phyloP scores from a whole-genome alignment of 805 yeast species.

The Candida adriatica region DNA sequence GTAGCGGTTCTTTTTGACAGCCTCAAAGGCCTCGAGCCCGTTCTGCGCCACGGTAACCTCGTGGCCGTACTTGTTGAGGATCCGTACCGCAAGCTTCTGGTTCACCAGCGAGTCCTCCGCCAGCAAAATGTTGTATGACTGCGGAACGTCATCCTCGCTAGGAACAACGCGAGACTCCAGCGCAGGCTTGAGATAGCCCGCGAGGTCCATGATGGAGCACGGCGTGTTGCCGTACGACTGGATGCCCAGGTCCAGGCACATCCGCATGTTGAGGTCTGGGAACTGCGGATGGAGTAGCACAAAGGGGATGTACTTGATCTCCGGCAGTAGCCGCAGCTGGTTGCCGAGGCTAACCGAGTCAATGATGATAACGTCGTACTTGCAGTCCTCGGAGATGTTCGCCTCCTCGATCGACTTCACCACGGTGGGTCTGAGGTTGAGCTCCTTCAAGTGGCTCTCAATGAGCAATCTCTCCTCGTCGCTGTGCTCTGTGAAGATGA shows the following conservation, averaged over 20 bases:
- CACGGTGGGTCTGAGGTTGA: slow-evolving; percentile 57
- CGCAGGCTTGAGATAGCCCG: slow-evolving; percentile 79
- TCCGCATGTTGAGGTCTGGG: slow-evolving; percentile 72
- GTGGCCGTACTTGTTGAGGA: slow-evolving; percentile 81
- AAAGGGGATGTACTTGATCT: slow-evolving; percentile 79
- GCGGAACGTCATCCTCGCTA: slow-evolving; percentile 70
- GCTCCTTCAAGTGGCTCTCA: slow-evolving; percentile 39
- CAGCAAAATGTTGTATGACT: slow-evolving; percentile 62
- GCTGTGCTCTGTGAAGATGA: slow-evolving; percentile 61
- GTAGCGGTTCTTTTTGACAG: slow-evolving; percentile 56
- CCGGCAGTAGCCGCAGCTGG: slow-evolving; percentile 58
- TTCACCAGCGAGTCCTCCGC: slow-evolving; percentile 88
- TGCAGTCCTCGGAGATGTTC: slow-evolving; percentile 45
- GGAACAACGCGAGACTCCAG: slow-evolving; percentile 77
- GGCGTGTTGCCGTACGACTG: slow-evolving; percentile 88
- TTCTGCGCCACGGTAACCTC: slow-evolving; percentile 79
- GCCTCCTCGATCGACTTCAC: slow-evolving; percentile 40
- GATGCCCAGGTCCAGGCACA: slow-evolving; percentile 79
- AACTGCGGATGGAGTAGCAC: slow-evolving; percentile 71
- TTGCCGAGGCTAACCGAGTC: slow-evolving; percentile 75
- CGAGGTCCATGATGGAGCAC: slow-evolving; percentile 73
- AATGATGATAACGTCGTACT: slow-evolving; percentile 78
- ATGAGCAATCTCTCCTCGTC: slow-evolving; percentile 42
- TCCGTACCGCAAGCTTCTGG: slow-evolving; percentile 81
- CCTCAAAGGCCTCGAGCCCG: slow-evolving; percentile 77